Base-by-base conservation (phyloP, 2,329 filamentous ascomycete genomes). In the Clarireedia homoeocarpa region DNA sequence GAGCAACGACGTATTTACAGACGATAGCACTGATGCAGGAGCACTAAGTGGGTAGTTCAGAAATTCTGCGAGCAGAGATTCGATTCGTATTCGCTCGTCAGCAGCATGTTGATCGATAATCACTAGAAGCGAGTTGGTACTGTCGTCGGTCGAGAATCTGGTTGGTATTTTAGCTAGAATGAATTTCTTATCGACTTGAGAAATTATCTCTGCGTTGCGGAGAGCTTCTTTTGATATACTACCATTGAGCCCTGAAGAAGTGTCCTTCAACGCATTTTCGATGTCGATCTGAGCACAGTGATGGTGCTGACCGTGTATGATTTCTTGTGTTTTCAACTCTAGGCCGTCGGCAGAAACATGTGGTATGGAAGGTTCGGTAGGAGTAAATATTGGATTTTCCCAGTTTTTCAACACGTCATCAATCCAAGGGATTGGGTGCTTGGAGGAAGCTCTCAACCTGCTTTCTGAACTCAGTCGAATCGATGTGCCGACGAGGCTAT, bases 101-200 rank as follows among this genome's bases (percentile, higher is more conserved):
- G 91, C 94, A 0, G 94, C 94, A 68, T 99, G 94, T 66, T 99
- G 94, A 66, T 99, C 94, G 40, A 96, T 75, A 40, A 96, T 75
- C 0, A 95, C 77, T 4, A 97, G 73, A 1, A 83, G 63, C 2
- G 67, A 60, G 26, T 49, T 67, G 23, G 34, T 5, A 17, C 61
- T 39, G 6, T 61, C 44, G 6, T 53, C 58, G 10, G n/a, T 38
- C 12, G 24, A 6, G 15, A 58, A 48, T 14, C 20, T 36, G n/a
- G 45, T 34, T 30, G 47, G 27, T 1, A 66, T 12, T 39, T 81
- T 86, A 23, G 84, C 75, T 0, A 99, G 72, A 15, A 99, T 86
- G 67, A 95, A 99, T 69, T 99, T 99, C 14, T 75, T 77, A 68
- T 97, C 92, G 1, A 99, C 86, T 66, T 99, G 94, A 0, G 84